Percentiles rank a stretch among this genome's conserved stretches.
These are phyloP conservation scores for Actinomortierella wolfii DNA, from an alignment of 371 early-diverging fungal species.

Conservation along the genomic window DNA sequence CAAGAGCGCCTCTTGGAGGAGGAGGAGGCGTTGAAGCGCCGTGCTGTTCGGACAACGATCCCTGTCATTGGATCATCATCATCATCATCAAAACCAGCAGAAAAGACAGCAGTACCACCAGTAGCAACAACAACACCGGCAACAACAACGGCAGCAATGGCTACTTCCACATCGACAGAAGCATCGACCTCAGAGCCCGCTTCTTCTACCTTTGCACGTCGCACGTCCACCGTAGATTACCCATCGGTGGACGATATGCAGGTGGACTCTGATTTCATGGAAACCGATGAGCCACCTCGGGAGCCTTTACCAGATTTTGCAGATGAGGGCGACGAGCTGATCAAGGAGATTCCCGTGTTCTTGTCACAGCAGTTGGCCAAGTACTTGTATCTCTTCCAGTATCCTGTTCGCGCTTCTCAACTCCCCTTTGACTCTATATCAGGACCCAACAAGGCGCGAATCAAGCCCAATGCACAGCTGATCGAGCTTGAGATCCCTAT, in stretches of 20 bases:
- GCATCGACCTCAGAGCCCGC: too few species aligned
- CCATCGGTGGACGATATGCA: too few species aligned
- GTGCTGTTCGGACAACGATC: too few species aligned
- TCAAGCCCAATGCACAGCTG: slow-evolving; percentile 80
- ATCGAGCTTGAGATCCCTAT: slow-evolving; percentile 90
- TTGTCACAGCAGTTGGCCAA: slow-evolving; percentile 69
- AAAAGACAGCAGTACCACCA: too few species aligned
- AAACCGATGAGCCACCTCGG: slow-evolving; percentile 1
- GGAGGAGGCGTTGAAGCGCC: too few species aligned
- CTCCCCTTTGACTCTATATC: slow-evolving; percentile 51
- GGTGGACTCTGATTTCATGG: not conserved
- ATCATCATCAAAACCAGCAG: too few species aligned
- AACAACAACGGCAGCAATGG: too few species aligned
- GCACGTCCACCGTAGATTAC: too few species aligned
- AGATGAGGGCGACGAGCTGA: slow-evolving; percentile 66
- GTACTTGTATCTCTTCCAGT: slow-evolving; percentile 82
- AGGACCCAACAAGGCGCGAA: slow-evolving; percentile 70
- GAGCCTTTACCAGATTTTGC: slow-evolving; percentile 32
- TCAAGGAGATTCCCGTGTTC: slow-evolving; percentile 81
- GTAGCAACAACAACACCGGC: too few species aligned
- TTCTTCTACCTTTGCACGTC: too few species aligned
- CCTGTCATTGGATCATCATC: too few species aligned
- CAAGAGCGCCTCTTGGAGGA: slow-evolving; percentile 39
- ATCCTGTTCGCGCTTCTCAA: slow-evolving; percentile 70
- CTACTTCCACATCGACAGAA: too few species aligned